Evolutionary conservation across 352 stramenopile genomes (phyloP), one percentile per base, ranked within the genome.

Genomic region (Phytophthora parvispora): DNA sequence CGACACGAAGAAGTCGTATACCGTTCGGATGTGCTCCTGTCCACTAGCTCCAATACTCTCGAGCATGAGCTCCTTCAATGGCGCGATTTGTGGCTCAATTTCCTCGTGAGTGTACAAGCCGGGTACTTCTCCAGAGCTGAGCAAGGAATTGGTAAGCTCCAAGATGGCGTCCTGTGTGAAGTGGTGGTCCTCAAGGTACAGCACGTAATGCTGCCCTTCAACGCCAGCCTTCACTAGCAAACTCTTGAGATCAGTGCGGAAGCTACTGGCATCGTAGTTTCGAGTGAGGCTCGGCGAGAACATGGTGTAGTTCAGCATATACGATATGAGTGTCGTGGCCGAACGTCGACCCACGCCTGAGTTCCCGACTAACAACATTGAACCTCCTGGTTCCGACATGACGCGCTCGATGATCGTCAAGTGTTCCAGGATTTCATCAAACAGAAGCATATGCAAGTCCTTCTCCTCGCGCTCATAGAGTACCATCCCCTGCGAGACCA

Each of bases 381-480:
- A 93, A 0, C 94, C 96, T 9, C 89, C 86, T 6, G 83, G 77
- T n/a, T 94, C 75, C 0, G 89, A 97, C 6, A 99, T 56, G 1
- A 98, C 85, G 18, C 95, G 86, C 70, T 98, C 96, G 1, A 98
- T 83, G 3, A 95, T 83, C 8, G 95, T 83, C 25, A 99, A 66
- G 47, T 99, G 91, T 31, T 98, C 90, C 0, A 99, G 81, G 25
- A 98, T 94, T 54, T 99, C 92, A 18, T 94, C 81, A 38, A 99
- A 98, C 1, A 99, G 77, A n/a, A 97, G 70, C 77, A 99, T 97
- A 60, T 97, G 87, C 22, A 99, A 79, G 25, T 99, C 93, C 40
- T 95, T 92, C 61, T 99, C 94, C 66, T 99, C 96, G 10, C 96
- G 91, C 62, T 99, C 95, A 60, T 98, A 99, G n/a, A 98, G 80